Evolutionary conservation across 1,284 basidiomycete genomes (phyloP).

Genomic region (Irpex sp.): DNA sequence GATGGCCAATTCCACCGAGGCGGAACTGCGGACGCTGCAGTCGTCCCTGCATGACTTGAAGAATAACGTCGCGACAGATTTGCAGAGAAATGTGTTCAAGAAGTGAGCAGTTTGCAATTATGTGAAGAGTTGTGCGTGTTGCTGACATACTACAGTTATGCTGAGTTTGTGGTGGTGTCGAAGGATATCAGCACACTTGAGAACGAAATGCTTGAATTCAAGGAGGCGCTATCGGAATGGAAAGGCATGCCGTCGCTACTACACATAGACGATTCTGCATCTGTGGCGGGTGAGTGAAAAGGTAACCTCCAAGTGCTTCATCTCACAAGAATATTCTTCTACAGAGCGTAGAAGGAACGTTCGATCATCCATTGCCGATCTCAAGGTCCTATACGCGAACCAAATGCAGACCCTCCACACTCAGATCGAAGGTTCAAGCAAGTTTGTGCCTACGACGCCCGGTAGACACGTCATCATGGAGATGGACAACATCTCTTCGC

Average conservation of each 20-base stretch:
- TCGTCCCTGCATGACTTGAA: constrained; percentile 63
- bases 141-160: constrained; percentile 57
- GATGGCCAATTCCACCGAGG: constrained; percentile 77
- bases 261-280: constrained; percentile 78
- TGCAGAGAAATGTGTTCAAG: constrained; percentile 86
- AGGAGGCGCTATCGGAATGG: constrained; percentile 92
- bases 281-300: constrained; percentile 40
- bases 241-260: constrained; percentile 91
- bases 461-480: constrained; percentile 91
- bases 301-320: constrained; percentile 15
- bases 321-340: constrained; percentile 4
- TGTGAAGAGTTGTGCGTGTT: background rate
- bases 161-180: constrained; percentile 94
- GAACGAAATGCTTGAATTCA: constrained; percentile 97
- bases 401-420: constrained; percentile 92
- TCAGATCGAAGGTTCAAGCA: constrained; percentile 94
- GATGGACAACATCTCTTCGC: constrained; percentile 77
- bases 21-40: constrained; percentile 69
- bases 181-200: constrained; percentile 97
- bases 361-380: constrained; percentile 89
- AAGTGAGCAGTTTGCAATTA: constrained; percentile 52
- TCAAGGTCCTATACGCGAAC: constrained; percentile 90
- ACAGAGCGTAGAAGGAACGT: constrained; percentile 62
- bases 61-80: constrained; percentile 63
- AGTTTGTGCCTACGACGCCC: constrained; percentile 87